Percentiles rank a stretch among this genome's conserved stretches.
Conservation (phyloP, 352 stramenopile genomes). For the Phytophthora foliorum region DNA sequence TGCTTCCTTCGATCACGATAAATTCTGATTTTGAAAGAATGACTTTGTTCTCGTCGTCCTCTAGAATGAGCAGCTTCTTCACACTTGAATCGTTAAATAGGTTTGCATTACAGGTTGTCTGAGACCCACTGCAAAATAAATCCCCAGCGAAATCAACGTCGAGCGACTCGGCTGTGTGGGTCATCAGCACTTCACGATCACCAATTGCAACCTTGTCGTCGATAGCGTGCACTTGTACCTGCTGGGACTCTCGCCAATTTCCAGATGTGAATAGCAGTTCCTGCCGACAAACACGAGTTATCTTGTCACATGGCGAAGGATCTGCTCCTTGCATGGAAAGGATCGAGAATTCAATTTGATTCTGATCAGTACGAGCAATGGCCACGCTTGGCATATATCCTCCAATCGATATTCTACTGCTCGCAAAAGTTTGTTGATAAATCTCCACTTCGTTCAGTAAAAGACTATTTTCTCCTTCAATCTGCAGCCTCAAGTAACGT, state of each 20-base stretch:
- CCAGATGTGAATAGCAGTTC: constrained; percentile 73
- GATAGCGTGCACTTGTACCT: constrained; percentile 46
- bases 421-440: constrained; percentile 71
- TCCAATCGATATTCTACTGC: constrained; percentile 52
- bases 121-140: constrained; percentile 32
- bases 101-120: constrained; percentile 31
- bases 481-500: constrained; percentile 60
- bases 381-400: constrained; percentile 66
- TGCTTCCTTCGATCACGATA: constrained; percentile 62
- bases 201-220: constrained; percentile 69
- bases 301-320: constrained; percentile 40
- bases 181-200: constrained; percentile 57
- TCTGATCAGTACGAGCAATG: constrained; percentile 37
- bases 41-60: constrained; percentile 76
- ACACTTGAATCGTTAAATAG: constrained; percentile 65
- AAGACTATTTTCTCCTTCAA: constrained; percentile 68
- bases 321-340: constrained; percentile 29
- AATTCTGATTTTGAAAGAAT: constrained; percentile 58
- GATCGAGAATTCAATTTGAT: constrained; percentile 55
- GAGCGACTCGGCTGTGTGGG: constrained; percentile 52
- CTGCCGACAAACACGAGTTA: constrained; percentile 55
- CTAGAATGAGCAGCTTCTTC: constrained; percentile 56
- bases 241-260: constrained; percentile 52
- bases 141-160: constrained; percentile 58
- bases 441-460: constrained; percentile 71